phyloP scores from a whole-genome alignment of 2,329 filamentous ascomycete genomes.

The Penicillium sp. region DNA sequence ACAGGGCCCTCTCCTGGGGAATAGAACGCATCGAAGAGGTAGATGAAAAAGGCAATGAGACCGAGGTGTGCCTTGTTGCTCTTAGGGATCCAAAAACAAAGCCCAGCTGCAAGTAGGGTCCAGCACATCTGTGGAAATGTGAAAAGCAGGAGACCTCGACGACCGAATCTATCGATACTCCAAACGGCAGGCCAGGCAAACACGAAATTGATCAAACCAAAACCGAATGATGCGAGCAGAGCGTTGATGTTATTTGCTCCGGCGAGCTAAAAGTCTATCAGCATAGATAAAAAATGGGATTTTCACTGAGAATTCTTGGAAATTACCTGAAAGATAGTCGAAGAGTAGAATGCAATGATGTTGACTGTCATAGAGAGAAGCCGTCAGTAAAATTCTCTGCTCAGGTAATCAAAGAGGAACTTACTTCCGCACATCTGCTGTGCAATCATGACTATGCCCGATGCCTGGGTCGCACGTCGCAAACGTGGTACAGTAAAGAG shows the following conservation, averaged over 20 bases:
- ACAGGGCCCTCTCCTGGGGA: constrained; percentile 46
- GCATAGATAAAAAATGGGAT: not conserved
- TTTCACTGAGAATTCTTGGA: not conserved
- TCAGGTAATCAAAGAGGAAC: constrained; percentile 6
- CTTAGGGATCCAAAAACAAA: constrained; percentile 24
- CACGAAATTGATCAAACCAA: constrained; percentile 30
- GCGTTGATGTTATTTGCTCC: constrained; percentile 18
- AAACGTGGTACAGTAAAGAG: constrained; percentile 24
- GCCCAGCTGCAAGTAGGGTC: constrained; percentile 24
- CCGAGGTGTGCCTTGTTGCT: constrained; percentile 13
- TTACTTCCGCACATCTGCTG: constrained; percentile 33
- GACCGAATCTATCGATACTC: constrained; percentile 29
- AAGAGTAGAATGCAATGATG: constrained; percentile 32
- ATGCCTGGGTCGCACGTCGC: constrained; percentile 26
- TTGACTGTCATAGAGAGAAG: constrained; percentile 22
- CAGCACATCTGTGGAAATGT: constrained; percentile 30
- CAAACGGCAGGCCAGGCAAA: constrained; percentile 30
- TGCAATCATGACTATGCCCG: constrained; percentile 30
- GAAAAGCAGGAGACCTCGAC: constrained; percentile 27
- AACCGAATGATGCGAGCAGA: constrained; percentile 27
- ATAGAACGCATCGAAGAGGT: constrained; percentile 74
- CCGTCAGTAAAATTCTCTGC: not conserved
- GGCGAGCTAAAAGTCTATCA: not conserved
- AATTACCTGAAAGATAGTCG: constrained; percentile 19
- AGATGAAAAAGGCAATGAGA: constrained; percentile 29